Conservation (phyloP, 305 asterid species). For the Plantago lanceolata region DNA sequence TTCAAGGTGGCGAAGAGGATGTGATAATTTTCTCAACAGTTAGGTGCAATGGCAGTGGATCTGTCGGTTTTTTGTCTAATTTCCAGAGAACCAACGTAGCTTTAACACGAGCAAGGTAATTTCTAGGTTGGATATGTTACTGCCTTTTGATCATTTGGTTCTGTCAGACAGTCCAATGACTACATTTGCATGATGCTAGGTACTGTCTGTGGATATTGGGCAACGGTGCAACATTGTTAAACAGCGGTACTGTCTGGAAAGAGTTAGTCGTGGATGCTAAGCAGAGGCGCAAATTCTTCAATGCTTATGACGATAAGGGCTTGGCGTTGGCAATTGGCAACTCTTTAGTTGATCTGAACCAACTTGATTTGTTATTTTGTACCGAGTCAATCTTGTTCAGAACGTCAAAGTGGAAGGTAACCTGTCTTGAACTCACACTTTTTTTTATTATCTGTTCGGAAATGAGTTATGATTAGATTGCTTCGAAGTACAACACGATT, state of each 20-base stretch:
- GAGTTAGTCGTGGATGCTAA: slow-evolving; percentile 41
- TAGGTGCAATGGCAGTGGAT: slow-evolving; percentile 47
- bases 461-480: not conserved
- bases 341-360: slow-evolving; percentile 22
- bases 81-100: slow-evolving; percentile 58
- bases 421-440: no score
- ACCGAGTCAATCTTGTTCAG: slow-evolving; percentile 19
- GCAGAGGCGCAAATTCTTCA: slow-evolving; percentile 43
- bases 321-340: slow-evolving; percentile 30
- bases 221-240: slow-evolving; percentile 43
- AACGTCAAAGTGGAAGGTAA: slow-evolving; percentile 46
- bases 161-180: not conserved
- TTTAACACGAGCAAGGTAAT: slow-evolving; percentile 65
- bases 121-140: not conserved
- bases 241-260: slow-evolving; percentile 52
- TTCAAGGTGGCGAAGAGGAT: slow-evolving; percentile 86
- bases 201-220: slow-evolving; percentile 66
- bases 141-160: not conserved
- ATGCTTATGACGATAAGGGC: slow-evolving; percentile 31
- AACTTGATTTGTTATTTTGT: slow-evolving; percentile 21
- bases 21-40: slow-evolving; percentile 66
- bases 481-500: not conserved
- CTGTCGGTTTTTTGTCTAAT: slow-evolving; percentile 60
- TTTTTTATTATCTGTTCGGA: not conserved
- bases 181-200: slow-evolving; percentile 23